phyloP scores from a whole-genome alignment of 306 rosid genomes.

The Fragaria nilgerrensis region DNA sequence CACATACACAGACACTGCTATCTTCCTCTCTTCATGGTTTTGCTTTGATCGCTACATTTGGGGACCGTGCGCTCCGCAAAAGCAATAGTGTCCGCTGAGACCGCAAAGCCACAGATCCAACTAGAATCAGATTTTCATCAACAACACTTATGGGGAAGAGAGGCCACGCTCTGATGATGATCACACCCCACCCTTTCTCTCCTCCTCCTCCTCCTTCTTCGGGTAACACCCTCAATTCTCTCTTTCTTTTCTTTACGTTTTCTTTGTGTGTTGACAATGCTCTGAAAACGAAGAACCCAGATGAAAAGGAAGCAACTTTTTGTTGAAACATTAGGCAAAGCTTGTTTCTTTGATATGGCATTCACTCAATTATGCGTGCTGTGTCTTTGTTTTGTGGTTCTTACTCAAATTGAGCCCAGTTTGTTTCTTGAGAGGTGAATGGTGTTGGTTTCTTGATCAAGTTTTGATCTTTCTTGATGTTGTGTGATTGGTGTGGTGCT shows the following conservation, averaged over 20 bases:
- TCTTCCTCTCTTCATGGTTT: not conserved
- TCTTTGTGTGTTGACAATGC: slow-evolving; percentile 20
- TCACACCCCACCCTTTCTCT: slow-evolving; percentile 28
- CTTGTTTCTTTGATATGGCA: not conserved
- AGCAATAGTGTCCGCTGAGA: slow-evolving; percentile 29
- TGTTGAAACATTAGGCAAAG: not conserved
- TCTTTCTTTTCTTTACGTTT: not conserved
- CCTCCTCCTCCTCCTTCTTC: slow-evolving; percentile 46
- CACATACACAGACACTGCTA: not conserved
- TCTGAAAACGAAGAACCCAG: not conserved
- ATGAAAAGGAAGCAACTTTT: not conserved
- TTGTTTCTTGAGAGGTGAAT: slow-evolving; percentile 14
- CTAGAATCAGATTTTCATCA: not conserved
- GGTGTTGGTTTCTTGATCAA: not conserved
- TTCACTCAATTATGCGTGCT: not conserved
- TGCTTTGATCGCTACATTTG: slow-evolving; percentile 13
- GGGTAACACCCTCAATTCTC: slow-evolving; percentile 35
- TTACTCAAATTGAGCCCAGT: not conserved
- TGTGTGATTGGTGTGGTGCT: not conserved
- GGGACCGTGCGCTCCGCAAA: slow-evolving; percentile 33
- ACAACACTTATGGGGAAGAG: slow-evolving; percentile 47
- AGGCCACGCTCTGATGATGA: slow-evolving; percentile 64
- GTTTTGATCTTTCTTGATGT: not conserved
- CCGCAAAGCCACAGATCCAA: slow-evolving; percentile 50
- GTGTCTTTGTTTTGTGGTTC: not conserved